phyloP scores from a whole-genome alignment of 164 flowering plant genomes.

The Euptelea pleiosperma region DNA sequence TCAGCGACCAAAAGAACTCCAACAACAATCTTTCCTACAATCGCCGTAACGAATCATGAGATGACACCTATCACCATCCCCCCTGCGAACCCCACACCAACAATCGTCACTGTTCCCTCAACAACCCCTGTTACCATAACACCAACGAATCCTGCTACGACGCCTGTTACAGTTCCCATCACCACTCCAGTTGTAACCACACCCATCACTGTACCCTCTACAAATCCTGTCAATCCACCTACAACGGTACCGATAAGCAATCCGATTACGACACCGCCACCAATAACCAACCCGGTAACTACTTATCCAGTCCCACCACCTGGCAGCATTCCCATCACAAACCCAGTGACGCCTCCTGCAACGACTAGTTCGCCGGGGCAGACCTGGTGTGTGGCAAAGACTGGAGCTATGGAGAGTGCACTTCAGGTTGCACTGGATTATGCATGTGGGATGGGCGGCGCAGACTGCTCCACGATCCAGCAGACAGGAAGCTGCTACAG shows the following conservation, averaged over 20 bases:
- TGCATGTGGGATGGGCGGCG: slow-evolving; percentile 88
- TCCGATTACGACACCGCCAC: slow-evolving; percentile 38
- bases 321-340: slow-evolving; percentile 29
- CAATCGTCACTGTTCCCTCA: slow-evolving; percentile 45
- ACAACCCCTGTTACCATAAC: slow-evolving; percentile 28
- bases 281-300: too few relatives aligned
- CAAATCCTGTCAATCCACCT: slow-evolving; percentile 18
- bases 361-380: slow-evolving; percentile 56
- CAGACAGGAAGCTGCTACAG: slow-evolving; percentile 67
- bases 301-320: too few relatives aligned
- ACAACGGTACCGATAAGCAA: slow-evolving; percentile 26
- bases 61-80: slow-evolving; percentile 11
- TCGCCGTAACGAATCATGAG: too few relatives aligned
- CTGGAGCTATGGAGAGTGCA: slow-evolving; percentile 43
- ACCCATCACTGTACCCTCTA: slow-evolving; percentile 12
- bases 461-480: slow-evolving; percentile 81
- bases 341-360: slow-evolving; percentile 41
- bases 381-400: slow-evolving; percentile 86
- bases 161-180: slow-evolving; percentile 18
- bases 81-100: slow-evolving; percentile 24
- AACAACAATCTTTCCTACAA: too few relatives aligned
- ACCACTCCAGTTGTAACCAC: slow-evolving; percentile 15
- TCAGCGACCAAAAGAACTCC: slow-evolving; percentile 3
- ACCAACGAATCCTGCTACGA: slow-evolving; percentile 14
- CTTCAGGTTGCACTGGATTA: slow-evolving; percentile 87